Conservation (phyloP, 441 rosid species). For the California macrophylla region DNA sequence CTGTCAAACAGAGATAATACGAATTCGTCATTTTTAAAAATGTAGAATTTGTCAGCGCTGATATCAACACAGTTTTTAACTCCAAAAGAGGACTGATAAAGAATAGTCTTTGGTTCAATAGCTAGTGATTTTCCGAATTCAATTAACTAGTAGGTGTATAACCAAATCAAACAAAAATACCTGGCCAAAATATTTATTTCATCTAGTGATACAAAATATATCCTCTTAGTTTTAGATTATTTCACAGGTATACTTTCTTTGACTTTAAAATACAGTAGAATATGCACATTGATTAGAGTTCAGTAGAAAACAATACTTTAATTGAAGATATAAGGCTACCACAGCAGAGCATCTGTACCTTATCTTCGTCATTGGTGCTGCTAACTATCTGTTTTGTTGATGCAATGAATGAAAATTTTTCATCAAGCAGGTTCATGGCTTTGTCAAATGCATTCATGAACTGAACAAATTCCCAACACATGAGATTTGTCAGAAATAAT, state of each 20-base stretch:
- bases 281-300: neutral
- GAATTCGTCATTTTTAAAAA: neutral
- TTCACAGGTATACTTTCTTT: neutral
- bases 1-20: neutral
- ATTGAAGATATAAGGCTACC: neutral
- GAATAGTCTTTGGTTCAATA: neutral
- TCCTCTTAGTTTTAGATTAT: neutral
- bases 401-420: conserved; percentile 50
- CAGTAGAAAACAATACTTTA: neutral
- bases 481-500: conserved; percentile 9
- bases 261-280: neutral
- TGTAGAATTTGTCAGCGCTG: neutral
- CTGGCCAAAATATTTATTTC: neutral
- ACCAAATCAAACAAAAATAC: neutral
- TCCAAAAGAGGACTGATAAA: neutral
- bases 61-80: neutral
- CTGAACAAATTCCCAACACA: conserved; percentile 29
- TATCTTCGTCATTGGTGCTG: conserved; percentile 53
- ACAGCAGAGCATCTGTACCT: conserved; percentile 32
- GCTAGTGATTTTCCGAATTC: neutral
- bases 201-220: neutral
- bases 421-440: conserved; percentile 70
- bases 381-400: conserved; percentile 68
- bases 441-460: conserved; percentile 65
- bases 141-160: neutral